Evolutionary conservation across 2,329 filamentous ascomycete genomes (phyloP), one percentile per base, ranked within the genome.

Genomic region (Alternaria metachromatica): DNA sequence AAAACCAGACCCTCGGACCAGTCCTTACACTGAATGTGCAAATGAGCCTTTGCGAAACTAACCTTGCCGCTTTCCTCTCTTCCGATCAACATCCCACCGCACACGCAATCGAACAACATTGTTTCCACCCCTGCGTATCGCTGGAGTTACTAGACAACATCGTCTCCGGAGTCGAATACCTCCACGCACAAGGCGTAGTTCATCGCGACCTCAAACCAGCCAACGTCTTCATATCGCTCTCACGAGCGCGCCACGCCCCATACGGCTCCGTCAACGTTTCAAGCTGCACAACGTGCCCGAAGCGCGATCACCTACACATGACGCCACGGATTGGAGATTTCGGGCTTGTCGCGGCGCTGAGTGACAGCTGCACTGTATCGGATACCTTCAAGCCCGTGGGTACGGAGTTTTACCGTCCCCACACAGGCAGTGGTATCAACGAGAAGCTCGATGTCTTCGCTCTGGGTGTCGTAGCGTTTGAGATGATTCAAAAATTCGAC

Each of bases 121-220:
- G 89, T 72, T 91, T 88, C 74, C 89, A 91, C 70, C 71, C 87
- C 2, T 74, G 84, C 30, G 83, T 88, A 0, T 87, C 88, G 0
- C 72, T 90, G 3, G 82, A 82, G 30, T 80, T 92, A 2, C 80
- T 91, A n/a, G 77, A 86, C 12, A 84, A 84, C 2, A 86, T 91
- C 28, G 78, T 90, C 2, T 85, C 88, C 9, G 89, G 89, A 2
- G 85, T 91, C 4, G 84, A 89, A 61, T 91, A 92, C 69, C 82
- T 91, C 2, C 89, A 92, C 69, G 78, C 81, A 0, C 83, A 87
- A 62, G 83, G 84, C 6, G 86, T 91, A 51, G 84, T 90, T 0
- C 89, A 92, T 70, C 86, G 89, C 10, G 89, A 92, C 71, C 81
- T 92, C 21, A 92, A 92, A 70, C 89, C 89, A 0, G 87, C 86